phyloP scores from a whole-genome alignment of 169 alveolate genomes.

The Babesia divergens region DNA sequence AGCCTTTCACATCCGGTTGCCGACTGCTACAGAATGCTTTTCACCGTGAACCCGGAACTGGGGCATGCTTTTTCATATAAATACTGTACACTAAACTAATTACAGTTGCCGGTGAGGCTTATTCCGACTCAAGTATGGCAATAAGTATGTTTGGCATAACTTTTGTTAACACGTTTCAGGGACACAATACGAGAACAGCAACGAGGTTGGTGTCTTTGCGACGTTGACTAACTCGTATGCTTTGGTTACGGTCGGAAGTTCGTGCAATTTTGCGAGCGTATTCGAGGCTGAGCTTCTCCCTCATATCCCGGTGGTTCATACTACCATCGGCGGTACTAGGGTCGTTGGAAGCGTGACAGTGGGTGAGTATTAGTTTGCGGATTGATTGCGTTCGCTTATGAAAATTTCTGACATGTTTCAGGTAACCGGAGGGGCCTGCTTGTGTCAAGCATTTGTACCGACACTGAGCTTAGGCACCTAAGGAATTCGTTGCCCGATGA shows the following conservation, averaged over 20 bases:
- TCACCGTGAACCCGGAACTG: too few species aligned
- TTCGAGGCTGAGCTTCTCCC: conserved; percentile 93
- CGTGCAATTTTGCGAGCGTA: conserved; percentile 93
- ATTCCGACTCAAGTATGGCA: conserved; percentile 51
- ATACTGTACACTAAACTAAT: too few species aligned
- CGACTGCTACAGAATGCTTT: too few species aligned
- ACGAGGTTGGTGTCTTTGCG: conserved; percentile 97
- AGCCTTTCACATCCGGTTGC: too few species aligned
- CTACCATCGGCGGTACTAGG: conserved; percentile 95
- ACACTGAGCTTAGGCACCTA: conserved; percentile 92
- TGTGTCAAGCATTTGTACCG: conserved; percentile 97
- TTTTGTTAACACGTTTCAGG: conserved; percentile 43
- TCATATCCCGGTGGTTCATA: conserved; percentile 94
- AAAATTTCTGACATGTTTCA: neutral
- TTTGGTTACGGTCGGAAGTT: conserved; percentile 92
- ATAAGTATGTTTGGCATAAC: conserved; percentile 27
- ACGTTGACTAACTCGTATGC: conserved; percentile 94
- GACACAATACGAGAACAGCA: conserved; percentile 92
- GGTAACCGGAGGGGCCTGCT: conserved; percentile 95
- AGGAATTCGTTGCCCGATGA: conserved; percentile 96
- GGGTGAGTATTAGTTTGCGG: conserved; percentile 65
- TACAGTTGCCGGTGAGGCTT: too few species aligned
- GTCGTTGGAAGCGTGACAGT: conserved; percentile 96
- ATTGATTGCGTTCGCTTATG: neutral
- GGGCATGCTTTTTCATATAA: too few species aligned